Evolutionary conservation across 129 eudicot genomes (phyloP).

Genomic region (Heracleum sosnowskyi): DNA sequence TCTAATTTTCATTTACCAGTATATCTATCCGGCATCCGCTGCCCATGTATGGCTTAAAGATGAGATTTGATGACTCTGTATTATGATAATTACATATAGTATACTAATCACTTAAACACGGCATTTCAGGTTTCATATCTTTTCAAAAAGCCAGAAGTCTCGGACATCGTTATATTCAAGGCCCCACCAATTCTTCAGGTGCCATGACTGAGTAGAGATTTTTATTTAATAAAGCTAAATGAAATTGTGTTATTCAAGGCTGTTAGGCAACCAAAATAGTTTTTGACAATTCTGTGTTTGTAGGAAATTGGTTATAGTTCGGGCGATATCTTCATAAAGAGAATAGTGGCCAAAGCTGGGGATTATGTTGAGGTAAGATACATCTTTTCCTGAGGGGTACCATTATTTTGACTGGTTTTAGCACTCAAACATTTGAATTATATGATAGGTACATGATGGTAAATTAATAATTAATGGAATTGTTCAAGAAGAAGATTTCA

Average conservation of each 20-base stretch:
- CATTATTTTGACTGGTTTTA: background rate
- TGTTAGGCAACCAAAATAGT: background rate
- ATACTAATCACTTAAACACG: background rate
- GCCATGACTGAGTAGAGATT: constrained; percentile 1
- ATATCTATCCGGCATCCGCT: too few species aligned
- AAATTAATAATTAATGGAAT: too few species aligned
- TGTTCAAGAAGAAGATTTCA: too few species aligned
- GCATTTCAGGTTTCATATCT: constrained; percentile 66
- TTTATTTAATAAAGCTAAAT: background rate
- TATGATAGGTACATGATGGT: too few species aligned
- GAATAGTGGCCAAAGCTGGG: constrained; percentile 86
- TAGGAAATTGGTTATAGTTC: constrained; percentile 64
- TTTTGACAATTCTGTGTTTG: constrained; percentile 11
- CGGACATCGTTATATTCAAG: constrained; percentile 83
- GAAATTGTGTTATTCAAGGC: background rate
- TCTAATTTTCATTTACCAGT: too few species aligned
- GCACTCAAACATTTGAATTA: too few species aligned
- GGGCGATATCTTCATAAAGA: constrained; percentile 69
- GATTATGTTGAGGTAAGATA: constrained; percentile 70
- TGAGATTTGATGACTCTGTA: background rate
- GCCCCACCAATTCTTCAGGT: constrained; percentile 95
- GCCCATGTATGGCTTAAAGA: background rate
- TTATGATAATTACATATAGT: background rate
- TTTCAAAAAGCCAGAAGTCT: constrained; percentile 75
- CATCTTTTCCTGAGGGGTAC: background rate